Evolutionary conservation across 805 yeast genomes (phyloP).

Genomic region (Cyberlindnera euphorbiiphila): DNA sequence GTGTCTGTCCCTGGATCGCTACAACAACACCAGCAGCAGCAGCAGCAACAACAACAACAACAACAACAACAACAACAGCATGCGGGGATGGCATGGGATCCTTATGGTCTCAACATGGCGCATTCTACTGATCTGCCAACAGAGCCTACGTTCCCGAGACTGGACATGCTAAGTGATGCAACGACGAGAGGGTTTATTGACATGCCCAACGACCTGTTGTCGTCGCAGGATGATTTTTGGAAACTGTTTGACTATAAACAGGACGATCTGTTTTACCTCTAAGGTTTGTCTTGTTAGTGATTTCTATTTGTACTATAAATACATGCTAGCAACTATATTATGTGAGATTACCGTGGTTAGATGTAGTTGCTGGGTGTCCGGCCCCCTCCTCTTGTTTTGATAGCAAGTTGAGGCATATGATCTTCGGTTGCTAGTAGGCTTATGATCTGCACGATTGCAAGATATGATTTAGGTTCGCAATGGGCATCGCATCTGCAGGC

Average conservation of each 20-base stretch:
- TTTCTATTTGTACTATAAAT: not conserved
- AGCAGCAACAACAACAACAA: not conserved
- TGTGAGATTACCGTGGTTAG: no score
- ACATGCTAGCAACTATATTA: no score
- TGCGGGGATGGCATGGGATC: no score
- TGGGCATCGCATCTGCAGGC: no score
- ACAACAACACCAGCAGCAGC: not conserved
- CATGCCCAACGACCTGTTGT: conserved; percentile 14
- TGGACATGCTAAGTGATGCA: conserved; percentile 25
- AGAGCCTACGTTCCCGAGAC: conserved; percentile 7
- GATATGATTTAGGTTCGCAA: not conserved
- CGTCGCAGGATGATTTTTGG: conserved; percentile 26
- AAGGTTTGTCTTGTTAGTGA: conserved; percentile 1
- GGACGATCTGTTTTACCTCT: conserved; percentile 26
- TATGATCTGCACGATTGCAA: no score
- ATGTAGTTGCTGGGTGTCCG: no score
- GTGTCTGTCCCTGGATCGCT: no score
- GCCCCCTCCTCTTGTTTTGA: no score
- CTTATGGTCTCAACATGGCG: no score
- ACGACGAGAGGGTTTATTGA: conserved; percentile 25
- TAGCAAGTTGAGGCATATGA: no score
- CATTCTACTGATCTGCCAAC: no score
- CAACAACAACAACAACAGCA: not conserved
- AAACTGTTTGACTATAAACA: conserved; percentile 25
- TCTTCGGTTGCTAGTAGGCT: no score